Conservation (phyloP, 2,329 filamentous ascomycete genomes). For the Polychaeton citri region DNA sequence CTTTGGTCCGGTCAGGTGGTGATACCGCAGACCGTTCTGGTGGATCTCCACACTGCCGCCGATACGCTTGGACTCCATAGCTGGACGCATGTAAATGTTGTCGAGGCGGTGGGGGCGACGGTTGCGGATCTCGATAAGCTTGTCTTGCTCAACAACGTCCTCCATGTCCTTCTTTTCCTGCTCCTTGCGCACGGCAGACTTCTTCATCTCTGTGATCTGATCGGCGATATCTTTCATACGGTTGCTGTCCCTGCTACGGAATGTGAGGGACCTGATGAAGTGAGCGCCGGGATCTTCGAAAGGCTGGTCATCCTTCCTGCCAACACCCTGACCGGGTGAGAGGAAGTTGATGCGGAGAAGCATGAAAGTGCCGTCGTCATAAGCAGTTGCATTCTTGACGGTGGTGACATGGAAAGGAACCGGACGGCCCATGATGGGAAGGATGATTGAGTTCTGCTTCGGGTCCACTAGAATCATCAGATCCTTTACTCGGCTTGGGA, state of each 20-base stretch:
- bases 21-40: slow-evolving; percentile 94
- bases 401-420: slow-evolving; percentile 97
- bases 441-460: slow-evolving; percentile 79
- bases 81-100: slow-evolving; percentile 89
- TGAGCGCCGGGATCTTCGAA: slow-evolving; percentile 95
- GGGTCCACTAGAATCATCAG: slow-evolving; percentile 80
- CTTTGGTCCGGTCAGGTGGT: slow-evolving; percentile 65
- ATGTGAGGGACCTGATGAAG: slow-evolving; percentile 89
- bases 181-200: slow-evolving; percentile 78
- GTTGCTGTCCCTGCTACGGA: slow-evolving; percentile 78
- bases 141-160: slow-evolving; percentile 97
- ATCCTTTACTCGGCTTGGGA: slow-evolving; percentile 70
- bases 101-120: slow-evolving; percentile 81
- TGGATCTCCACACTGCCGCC: slow-evolving; percentile 95
- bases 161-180: slow-evolving; percentile 99
- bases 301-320: slow-evolving; percentile 90
- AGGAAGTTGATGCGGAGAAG: slow-evolving; percentile 95
- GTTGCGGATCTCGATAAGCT: slow-evolving; percentile 86
- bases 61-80: slow-evolving; percentile 92
- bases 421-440: slow-evolving; percentile 93
- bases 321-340: slow-evolving; percentile 92
- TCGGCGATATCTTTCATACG: slow-evolving; percentile 83
- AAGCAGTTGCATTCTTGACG: slow-evolving; percentile 98
- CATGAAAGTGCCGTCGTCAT: slow-evolving; percentile 85
- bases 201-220: slow-evolving; percentile 93